These are phyloP conservation scores for Lentinus brumalis DNA, from an alignment of 768 basidiomycete genomes.

Conservation along the genomic window DNA sequence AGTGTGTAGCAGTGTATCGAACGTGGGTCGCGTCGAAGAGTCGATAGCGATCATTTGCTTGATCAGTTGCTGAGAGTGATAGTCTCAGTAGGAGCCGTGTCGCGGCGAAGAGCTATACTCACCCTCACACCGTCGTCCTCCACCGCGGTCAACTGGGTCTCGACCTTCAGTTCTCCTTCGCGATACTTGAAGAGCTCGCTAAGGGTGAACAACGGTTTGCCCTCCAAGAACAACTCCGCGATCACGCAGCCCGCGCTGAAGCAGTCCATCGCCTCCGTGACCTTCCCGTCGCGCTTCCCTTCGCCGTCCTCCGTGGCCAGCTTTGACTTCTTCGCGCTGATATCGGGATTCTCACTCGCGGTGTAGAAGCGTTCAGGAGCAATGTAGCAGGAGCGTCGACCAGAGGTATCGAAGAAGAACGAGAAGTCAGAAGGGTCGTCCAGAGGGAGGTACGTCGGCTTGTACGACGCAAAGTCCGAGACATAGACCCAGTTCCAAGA, in stretches of 20 bases:
- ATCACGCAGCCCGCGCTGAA: constrained; percentile 95
- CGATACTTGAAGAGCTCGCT: constrained; percentile 95
- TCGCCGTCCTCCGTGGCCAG: constrained; percentile 54
- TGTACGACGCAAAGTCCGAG: constrained; percentile 93
- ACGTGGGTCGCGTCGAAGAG: constrained; percentile 74
- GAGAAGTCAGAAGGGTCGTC: constrained; percentile 98
- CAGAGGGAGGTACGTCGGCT: constrained; percentile 92
- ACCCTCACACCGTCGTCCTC: constrained; percentile 85
- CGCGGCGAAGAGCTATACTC: constrained; percentile 33
- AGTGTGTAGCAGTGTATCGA: constrained; percentile 73
- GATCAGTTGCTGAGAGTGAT: constrained; percentile 66
- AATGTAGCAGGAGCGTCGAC: constrained; percentile 90
- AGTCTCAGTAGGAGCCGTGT: background rate
- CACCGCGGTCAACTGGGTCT: constrained; percentile 68
- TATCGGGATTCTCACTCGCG: constrained; percentile 61
- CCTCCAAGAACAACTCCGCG: constrained; percentile 94
- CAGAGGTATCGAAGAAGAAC: constrained; percentile 96
- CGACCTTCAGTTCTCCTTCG: constrained; percentile 79
- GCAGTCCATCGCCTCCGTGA: constrained; percentile 97
- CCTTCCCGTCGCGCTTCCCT: constrained; percentile 73
- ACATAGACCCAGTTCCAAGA: constrained; percentile 96
- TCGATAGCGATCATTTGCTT: constrained; percentile 89
- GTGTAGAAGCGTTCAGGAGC: constrained; percentile 96
- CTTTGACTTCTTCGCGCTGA: constrained; percentile 66
- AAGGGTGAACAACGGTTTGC: constrained; percentile 88